A percentile compares a stretch with the other conserved stretches of the same genome.
Evolutionary conservation across 1,284 basidiomycete genomes (phyloP).

Genomic region (Schizophyllum commune): DNA sequence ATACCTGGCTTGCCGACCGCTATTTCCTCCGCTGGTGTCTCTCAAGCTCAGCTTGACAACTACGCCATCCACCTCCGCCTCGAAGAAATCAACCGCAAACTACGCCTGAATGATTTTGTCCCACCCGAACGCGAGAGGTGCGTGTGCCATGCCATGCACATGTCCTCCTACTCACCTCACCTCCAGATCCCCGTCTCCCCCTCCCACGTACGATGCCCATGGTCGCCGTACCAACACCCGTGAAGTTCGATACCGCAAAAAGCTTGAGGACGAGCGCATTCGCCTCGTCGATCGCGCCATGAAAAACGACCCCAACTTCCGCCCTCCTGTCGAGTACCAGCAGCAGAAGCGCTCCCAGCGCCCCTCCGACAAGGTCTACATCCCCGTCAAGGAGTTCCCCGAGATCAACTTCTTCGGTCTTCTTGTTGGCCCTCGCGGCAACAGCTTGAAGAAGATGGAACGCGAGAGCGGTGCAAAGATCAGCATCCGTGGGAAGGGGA

Average conservation of each 20-base stretch:
- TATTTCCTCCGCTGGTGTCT: constrained; percentile 85
- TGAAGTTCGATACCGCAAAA: constrained; percentile 96
- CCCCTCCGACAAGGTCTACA: constrained; percentile 96
- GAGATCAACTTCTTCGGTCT: constrained; percentile 99
- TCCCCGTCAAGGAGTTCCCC: constrained; percentile 98
- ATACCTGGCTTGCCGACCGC: constrained; percentile 88
- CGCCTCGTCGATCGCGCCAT: constrained; percentile 91
- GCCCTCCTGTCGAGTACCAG: constrained; percentile 92
- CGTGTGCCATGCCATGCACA: constrained; percentile 13
- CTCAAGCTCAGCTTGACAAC: constrained; percentile 88
- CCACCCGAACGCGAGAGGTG: constrained; percentile 93
- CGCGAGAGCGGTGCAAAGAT: constrained; percentile 97
- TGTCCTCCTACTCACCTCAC: constrained; percentile 17
- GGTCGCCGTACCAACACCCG: constrained; percentile 97
- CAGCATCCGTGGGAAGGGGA: constrained; percentile 96
- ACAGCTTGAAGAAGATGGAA: constrained; percentile 99
- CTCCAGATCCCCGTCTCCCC: constrained; percentile 81
- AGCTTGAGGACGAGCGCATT: constrained; percentile 95
- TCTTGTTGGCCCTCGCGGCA: constrained; percentile 96
- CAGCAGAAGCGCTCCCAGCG: constrained; percentile 88
- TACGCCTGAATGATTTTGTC: constrained; percentile 89
- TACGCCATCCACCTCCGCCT: constrained; percentile 92
- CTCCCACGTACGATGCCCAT: constrained; percentile 94
- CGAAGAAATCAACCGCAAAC: constrained; percentile 95
- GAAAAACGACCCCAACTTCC: constrained; percentile 97